Base-by-base conservation (phyloP, 2,329 filamentous ascomycete species). In the Trichoderma aggressivum region DNA sequence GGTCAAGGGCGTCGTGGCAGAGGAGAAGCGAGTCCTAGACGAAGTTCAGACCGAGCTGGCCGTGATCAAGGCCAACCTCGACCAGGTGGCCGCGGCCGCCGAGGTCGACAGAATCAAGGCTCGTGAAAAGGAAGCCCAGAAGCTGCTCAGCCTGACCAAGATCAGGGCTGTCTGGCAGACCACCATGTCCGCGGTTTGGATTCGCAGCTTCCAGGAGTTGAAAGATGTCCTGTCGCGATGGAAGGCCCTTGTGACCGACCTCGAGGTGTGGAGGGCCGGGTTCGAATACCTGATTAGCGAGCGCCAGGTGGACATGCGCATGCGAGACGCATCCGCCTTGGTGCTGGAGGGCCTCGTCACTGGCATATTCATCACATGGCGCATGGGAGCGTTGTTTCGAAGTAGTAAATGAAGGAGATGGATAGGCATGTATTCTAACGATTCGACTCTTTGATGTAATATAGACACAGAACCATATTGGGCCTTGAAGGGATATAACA, bases 1-100 rank as follows among this genome's bases (percentile, higher is more conserved):
- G 73, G 93, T 98, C 71, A 89, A 87, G 75, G 94, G 92, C 28
- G 93, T 96, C 76, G 92, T 94, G 74, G 91, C 93, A 76, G 91
- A 93, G 77, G 91, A 93, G 79, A 89, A 91, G 82, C 86, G 81
- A 18, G 80, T 84, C 30, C 78, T 88, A 64, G 83, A 88, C 50
- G 83, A 86, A 59, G 83, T 88, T 11, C 79, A 82, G 69, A 76
- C 76, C 47, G 82, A 86, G 76, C 77, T 87, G 21, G 78, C 75
- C 18, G 76, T 78, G 32, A 77, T 79, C 61, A 81, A 78, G 75
- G 72, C 76, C 43, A 76, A 75, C 12, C 73, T 79, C 70, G 77
- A 75, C 55, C 75, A 76, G 71, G 72, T 75, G 71, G 75, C 74
- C 11, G 74, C 74, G 28, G 74, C 75, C 5, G 70, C 74, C 11